A percentile compares a stretch with the other conserved stretches of the same genome.
phyloP scores from a whole-genome alignment of 1,284 basidiomycete genomes.

The Psilocybe mexicana region DNA sequence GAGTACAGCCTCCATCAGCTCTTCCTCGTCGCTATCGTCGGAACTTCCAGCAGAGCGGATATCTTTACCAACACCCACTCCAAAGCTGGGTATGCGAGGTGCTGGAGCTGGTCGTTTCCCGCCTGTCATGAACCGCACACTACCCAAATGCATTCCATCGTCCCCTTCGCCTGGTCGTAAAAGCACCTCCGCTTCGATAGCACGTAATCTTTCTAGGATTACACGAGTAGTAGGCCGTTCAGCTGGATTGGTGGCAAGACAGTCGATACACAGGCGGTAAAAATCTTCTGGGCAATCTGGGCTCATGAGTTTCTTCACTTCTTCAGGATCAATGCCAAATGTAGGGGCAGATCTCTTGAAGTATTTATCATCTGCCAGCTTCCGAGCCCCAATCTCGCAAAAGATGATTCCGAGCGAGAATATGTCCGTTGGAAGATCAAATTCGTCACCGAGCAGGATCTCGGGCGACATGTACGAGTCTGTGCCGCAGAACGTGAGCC shows the following conservation, averaged over 20 bases:
- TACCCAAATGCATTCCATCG: conserved; percentile 77
- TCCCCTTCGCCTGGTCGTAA: conserved; percentile 62
- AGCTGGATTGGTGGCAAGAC: conserved; percentile 68
- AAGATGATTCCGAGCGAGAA: conserved; percentile 96
- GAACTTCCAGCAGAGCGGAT: conserved; percentile 44
- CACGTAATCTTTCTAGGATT: conserved; percentile 73
- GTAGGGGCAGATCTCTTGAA: conserved; percentile 80
- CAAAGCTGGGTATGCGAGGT: conserved; percentile 86
- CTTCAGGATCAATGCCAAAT: conserved; percentile 78
- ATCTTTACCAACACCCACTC: conserved; percentile 67
- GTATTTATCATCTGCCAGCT: conserved; percentile 77
- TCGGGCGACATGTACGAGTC: conserved; percentile 95
- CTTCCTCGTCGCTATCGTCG: conserved; percentile 69
- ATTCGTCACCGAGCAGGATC: conserved; percentile 88
- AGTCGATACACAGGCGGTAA: conserved; percentile 78
- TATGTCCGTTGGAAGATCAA: conserved; percentile 92
- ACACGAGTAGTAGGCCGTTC: conserved; percentile 76
- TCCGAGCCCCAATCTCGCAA: conserved; percentile 87
- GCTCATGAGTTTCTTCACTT: conserved; percentile 71
- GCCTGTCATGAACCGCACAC: conserved; percentile 75
- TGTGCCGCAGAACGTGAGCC: conserved; percentile 95
- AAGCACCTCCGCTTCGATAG: conserved; percentile 82
- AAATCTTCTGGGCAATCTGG: conserved; percentile 81
- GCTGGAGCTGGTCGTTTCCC: conserved; percentile 56
- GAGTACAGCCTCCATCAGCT: conserved; percentile 68